Evolutionary conservation across 1,284 basidiomycete species (phyloP), one percentile per base, ranked within the genome.

Genomic region (Flammula alnicola): DNA sequence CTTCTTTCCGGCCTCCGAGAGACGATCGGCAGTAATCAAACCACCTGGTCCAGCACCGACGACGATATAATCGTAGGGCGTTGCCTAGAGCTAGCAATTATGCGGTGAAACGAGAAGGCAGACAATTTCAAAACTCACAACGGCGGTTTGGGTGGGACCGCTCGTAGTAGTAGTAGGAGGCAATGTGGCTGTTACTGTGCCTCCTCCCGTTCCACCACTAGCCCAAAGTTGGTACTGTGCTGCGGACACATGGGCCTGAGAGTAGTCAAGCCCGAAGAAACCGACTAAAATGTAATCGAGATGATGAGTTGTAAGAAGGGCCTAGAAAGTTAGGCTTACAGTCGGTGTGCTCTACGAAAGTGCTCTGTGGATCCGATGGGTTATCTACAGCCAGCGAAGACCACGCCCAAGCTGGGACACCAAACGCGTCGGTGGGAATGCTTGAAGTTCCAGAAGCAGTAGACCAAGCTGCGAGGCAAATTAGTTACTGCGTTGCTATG

Each of bases 1-100:
- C 47, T 81, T 82, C 68, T 84, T 84, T 23, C 80, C 81, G 26
- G 78, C 75, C 61, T 84, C 76, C 3, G 80, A 79, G 1, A 85
- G 65, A 32, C 83, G 75, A 57, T 85, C 82, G 0, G 83, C 83
- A 19, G 74, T 61, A 49, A 72, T 56, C 23, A 73, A n/a, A 32
- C 71, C 70, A 51, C 74, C 81, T 4, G 81, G 72, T 11, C 81
- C 83, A 39, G 75, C 75, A 32, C 83, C 83, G 38, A 85, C 81
- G 45, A 84, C 68, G 57, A 85, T 81, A 54, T 83, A 84, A 57
- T 85, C 82, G 52, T 81, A 83, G 6, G 80, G 75, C 8, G 74
- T 78, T 3, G 73, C 72, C 69, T 75, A 53, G 8, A 31, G n/a
- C n/a, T 25, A 19, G 5, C 5, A n/a, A 17, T 23, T n/a, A 26